phyloP scores from a whole-genome alignment of 306 rosid genomes.

The Vigna angularis region DNA sequence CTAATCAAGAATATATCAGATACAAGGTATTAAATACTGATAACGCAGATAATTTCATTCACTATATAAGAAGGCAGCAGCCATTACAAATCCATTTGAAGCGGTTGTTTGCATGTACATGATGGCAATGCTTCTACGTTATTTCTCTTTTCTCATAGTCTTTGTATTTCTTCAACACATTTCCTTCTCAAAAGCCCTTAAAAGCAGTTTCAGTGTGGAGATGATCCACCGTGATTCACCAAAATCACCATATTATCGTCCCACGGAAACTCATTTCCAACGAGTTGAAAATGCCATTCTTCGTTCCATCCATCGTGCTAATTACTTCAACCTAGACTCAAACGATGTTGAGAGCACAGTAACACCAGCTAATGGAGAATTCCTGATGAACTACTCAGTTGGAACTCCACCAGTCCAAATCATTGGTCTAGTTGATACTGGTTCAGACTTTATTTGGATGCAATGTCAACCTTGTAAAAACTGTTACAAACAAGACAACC shows the following conservation, averaged over 20 bases:
- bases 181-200: not conserved
- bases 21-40: too few species aligned
- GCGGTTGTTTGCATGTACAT: too few species aligned
- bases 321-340: not conserved
- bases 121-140: too few species aligned
- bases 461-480: constrained; percentile 58
- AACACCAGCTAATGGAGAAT: constrained; percentile 14
- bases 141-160: too few species aligned
- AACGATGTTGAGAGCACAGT: constrained; percentile 3
- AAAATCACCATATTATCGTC: constrained; percentile 44
- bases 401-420: constrained; percentile 61
- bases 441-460: constrained; percentile 52
- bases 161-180: not conserved
- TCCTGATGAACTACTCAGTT: constrained; percentile 47
- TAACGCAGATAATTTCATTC: too few species aligned
- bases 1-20: too few species aligned
- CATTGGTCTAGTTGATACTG: constrained; percentile 57
- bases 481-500: constrained; percentile 51
- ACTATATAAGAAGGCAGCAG: too few species aligned
- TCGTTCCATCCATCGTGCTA: constrained; percentile 48
- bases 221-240: constrained; percentile 58
- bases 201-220: constrained; percentile 33
- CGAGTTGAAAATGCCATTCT: constrained; percentile 42
- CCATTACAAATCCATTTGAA: too few species aligned
- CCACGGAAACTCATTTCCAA: not conserved